Base-by-base conservation (phyloP, 495 filamentous ascomycete genomes). In the Daldinia loculata region DNA sequence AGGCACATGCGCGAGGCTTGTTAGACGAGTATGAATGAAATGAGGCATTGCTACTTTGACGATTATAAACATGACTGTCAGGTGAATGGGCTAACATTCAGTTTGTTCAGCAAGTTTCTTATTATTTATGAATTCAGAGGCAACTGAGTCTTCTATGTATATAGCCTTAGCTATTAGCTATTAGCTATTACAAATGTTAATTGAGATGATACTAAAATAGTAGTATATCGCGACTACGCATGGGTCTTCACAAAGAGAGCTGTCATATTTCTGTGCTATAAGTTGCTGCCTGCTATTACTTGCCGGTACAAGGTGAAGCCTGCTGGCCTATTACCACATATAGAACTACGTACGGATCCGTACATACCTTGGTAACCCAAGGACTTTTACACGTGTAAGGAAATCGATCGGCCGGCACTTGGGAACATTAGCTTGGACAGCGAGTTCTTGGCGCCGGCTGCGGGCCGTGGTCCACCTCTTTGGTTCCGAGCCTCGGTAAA, bases 401-500 rank as follows among this genome's bases (percentile, higher is more conserved):
- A 3, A 53, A 17, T 27, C 26, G 50, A 57, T 57, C 32, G 32
- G 55, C 55, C 55, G 55, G 50, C 50, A 53, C 15, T 53, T 53
- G 24, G 24, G 26, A 36, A 36, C 11, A 14, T 36, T 36, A 36
- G 34, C 4, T 36, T 11, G 45, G 45, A 51, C 26, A 48, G 19
- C 34, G 34, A 36, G 8, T 24, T 48, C 17, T 48, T 48, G 19
- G 43, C 43, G 9, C 43, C 19, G 43, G 43, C 43, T 48, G 43
- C 43, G 43, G 43, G 43, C 43, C 43, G 43, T 48, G 19, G 43
- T 24, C 43, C 43, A 45, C 24, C 43, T 53, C 15, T 52, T 52
- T 24, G 15, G 4, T 14, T 53, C 67, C 67, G 67, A 70, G 67
- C 74, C 74, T 76, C 74, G 74, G 74, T 69, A 57, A 56, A 22